Evolutionary conservation across 1,284 basidiomycete genomes (phyloP).

Genomic region (Erythrobasidium hasegawianum): DNA sequence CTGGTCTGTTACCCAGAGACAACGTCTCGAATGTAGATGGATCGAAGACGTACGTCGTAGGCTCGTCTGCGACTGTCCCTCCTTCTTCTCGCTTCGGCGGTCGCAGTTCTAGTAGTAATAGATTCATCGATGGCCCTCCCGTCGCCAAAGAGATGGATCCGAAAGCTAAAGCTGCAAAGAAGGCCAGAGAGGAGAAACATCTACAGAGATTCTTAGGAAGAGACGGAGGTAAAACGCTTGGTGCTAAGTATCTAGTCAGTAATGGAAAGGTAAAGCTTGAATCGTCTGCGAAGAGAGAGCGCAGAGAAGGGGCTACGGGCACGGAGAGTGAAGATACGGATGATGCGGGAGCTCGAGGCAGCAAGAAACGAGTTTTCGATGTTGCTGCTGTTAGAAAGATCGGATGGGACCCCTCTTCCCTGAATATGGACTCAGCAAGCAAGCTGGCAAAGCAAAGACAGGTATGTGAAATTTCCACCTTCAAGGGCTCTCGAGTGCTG

Average conservation of each 20-base stretch:
- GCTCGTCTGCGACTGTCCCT: background rate
- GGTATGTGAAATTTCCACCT: too few species aligned
- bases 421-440: slow-evolving; percentile 1
- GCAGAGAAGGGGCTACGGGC: background rate
- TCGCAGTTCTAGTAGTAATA: too few species aligned
- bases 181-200: slow-evolving; percentile 7
- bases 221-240: slow-evolving; percentile 30
- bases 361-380: slow-evolving; percentile 22
- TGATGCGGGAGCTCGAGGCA: background rate
- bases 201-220: slow-evolving; percentile 8
- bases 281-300: background rate
- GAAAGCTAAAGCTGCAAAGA: slow-evolving; percentile 11
- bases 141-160: background rate
- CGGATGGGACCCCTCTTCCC: slow-evolving; percentile 29
- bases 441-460: slow-evolving; percentile 9
- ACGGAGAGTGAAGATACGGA: slow-evolving; percentile 2
- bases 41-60: slow-evolving; percentile 31
- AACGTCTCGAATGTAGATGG: slow-evolving; percentile 20
- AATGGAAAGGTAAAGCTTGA: background rate
- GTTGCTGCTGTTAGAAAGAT: slow-evolving; percentile 23
- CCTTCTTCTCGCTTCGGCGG: background rate
- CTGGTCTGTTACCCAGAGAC: slow-evolving; percentile 27
- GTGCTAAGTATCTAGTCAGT: slow-evolving; percentile 29
- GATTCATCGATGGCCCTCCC: background rate
- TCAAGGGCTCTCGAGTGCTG: too few species aligned